phyloP scores from a whole-genome alignment of 148 eudicot genomes.

The Arctostaphylos glauca region DNA sequence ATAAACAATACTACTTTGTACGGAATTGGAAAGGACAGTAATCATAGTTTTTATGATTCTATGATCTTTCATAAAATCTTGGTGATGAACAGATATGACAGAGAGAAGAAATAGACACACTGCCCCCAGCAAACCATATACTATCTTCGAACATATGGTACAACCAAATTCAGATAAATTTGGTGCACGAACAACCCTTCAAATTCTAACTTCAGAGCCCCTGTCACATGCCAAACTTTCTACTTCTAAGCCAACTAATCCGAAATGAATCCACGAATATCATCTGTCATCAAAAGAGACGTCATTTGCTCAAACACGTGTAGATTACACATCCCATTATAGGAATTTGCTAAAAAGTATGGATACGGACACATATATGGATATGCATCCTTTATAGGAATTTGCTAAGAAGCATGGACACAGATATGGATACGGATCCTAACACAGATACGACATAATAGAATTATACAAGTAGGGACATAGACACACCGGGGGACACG shows the following conservation, averaged over 20 bases:
- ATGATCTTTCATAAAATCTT: neutral
- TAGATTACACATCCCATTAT: constrained; percentile 3
- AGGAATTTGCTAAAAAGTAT: neutral
- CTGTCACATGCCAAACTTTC: neutral
- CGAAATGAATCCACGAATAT: neutral
- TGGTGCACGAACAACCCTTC: constrained; percentile 2
- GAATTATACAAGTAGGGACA: neutral
- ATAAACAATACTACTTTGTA: neutral
- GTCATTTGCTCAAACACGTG: neutral
- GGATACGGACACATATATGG: neutral
- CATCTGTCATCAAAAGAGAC: neutral
- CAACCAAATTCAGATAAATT: neutral
- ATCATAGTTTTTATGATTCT: neutral
- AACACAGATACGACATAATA: no score
- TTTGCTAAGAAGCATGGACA: neutral
- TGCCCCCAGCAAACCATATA: neutral
- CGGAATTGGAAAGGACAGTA: neutral
- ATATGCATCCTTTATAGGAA: neutral
- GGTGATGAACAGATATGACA: neutral
- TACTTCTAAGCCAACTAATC: neutral
- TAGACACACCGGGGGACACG: neutral
- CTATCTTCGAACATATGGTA: neutral
- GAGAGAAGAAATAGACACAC: neutral
- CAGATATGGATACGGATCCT: neutral
- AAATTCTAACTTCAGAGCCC: neutral